Percentiles rank a stretch among this genome's conserved stretches.
phyloP scores from a whole-genome alignment of 2,329 filamentous ascomycete species.

The Neodidymelliopsis sp. region DNA sequence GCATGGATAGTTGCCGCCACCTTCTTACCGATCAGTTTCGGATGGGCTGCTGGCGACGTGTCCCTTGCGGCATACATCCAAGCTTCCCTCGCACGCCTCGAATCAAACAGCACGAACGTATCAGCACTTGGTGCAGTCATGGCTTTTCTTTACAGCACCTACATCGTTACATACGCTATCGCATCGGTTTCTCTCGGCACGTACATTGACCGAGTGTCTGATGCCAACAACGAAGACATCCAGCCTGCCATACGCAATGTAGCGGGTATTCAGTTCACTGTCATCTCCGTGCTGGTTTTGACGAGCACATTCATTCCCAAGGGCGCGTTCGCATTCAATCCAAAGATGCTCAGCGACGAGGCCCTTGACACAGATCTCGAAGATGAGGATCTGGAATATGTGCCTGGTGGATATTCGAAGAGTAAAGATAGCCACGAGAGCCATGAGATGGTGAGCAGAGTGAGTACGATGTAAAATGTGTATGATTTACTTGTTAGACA shows the following conservation, averaged over 20 bases:
- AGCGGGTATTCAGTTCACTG: constrained; percentile 58
- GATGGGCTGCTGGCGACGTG: constrained; percentile 62
- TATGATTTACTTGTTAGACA: constrained; percentile 1
- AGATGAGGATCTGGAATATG: constrained; percentile 36
- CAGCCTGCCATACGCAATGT: constrained; percentile 54
- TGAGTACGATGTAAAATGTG: constrained; percentile 21
- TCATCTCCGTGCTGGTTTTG: constrained; percentile 54
- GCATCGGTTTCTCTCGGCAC: constrained; percentile 54
- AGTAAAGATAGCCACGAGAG: constrained; percentile 32
- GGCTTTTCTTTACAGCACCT: constrained; percentile 60
- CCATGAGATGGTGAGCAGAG: constrained; percentile 32
- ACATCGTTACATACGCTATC: constrained; percentile 59
- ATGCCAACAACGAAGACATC: constrained; percentile 47
- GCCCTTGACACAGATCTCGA: constrained; percentile 45
- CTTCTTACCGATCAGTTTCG: constrained; percentile 56
- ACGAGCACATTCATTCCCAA: constrained; percentile 57
- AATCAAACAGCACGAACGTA: constrained; percentile 55
- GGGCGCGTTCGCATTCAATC: constrained; percentile 56
- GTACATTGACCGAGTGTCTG: constrained; percentile 56
- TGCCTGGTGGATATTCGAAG: constrained; percentile 26
- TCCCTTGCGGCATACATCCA: constrained; percentile 61
- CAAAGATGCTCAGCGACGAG: constrained; percentile 52
- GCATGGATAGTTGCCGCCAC: constrained; percentile 58
- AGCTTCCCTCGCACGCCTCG: constrained; percentile 56
- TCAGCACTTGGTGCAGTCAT: constrained; percentile 61